Conservation (phyloP, 2,329 filamentous ascomycete genomes). For the Fusarium citri region DNA sequence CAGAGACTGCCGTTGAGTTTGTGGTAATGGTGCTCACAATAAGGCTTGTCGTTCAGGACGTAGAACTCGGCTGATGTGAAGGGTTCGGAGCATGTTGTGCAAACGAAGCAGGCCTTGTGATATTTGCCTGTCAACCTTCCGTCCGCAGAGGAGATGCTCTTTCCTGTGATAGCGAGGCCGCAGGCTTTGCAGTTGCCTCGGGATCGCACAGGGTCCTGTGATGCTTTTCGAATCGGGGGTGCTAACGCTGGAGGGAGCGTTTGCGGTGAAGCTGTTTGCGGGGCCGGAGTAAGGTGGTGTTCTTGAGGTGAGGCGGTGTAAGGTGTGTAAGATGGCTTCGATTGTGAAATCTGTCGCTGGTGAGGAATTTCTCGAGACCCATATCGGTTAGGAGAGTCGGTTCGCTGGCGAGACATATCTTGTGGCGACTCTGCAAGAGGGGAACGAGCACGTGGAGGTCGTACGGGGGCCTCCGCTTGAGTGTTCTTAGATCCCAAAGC, state of each 20-base stretch:
- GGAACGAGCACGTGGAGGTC: constrained; percentile 41
- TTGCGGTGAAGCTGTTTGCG: constrained; percentile 19
- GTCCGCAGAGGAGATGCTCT: constrained; percentile 93
- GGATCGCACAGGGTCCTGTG: constrained; percentile 58
- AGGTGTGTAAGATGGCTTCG: constrained; percentile 32
- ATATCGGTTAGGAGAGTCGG: constrained; percentile 41
- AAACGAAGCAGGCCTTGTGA: constrained; percentile 95
- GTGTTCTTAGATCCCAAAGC: constrained; percentile 45
- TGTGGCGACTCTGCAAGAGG: constrained; percentile 48
- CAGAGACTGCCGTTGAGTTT: constrained; percentile 90
- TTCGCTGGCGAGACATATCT: constrained; percentile 38
- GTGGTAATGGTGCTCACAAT: constrained; percentile 94
- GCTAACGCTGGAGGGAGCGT: constrained; percentile 24
- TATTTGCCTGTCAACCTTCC: constrained; percentile 92
- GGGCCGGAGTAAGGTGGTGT: constrained; percentile 17
- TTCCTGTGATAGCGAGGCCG: constrained; percentile 80
- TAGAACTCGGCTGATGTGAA: constrained; percentile 94
- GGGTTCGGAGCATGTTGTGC: constrained; percentile 81
- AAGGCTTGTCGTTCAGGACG: constrained; percentile 86
- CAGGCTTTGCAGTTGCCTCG: constrained; percentile 89
- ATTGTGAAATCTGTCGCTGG: constrained; percentile 25
- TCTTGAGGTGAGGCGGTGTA: constrained; percentile 40
- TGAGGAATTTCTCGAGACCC: constrained; percentile 30
- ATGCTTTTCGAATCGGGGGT: constrained; percentile 49
- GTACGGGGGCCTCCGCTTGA: constrained; percentile 51